Percentiles rank a stretch among this genome's conserved stretches.
These are phyloP conservation scores for Tuber umbilicatum DNA, from an alignment of 495 filamentous ascomycete species.

Conservation along the genomic window DNA sequence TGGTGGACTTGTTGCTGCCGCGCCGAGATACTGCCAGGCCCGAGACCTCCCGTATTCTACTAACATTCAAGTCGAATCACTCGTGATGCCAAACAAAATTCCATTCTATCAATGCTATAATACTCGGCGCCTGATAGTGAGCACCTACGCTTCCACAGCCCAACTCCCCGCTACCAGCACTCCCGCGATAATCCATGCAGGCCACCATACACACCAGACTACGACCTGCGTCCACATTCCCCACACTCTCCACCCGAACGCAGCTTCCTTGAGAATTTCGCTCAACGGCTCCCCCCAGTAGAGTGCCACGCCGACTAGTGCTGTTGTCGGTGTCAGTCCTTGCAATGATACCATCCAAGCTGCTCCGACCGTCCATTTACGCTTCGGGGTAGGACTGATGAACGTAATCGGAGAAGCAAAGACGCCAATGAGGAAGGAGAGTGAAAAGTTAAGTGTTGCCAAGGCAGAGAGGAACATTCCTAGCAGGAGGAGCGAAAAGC, in stretches of 20 bases:
- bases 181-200: conserved; percentile 72
- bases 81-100: neutral
- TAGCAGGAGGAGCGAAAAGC: conserved; percentile 82
- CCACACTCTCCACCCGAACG: conserved; percentile 85
- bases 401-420: conserved; percentile 70
- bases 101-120: neutral
- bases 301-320: conserved; percentile 52
- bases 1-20: neutral
- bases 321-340: conserved; percentile 58
- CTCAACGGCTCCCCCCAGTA: conserved; percentile 51
- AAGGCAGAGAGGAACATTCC: conserved; percentile 56
- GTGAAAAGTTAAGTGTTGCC: conserved; percentile 92
- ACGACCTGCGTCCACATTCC: conserved; percentile 85
- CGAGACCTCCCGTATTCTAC: neutral
- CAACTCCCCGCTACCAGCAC: conserved; percentile 47
- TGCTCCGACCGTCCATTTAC: conserved; percentile 34
- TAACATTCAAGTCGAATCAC: neutral
- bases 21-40: neutral
- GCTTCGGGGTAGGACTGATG: conserved; percentile 48
- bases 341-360: conserved; percentile 47
- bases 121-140: neutral
- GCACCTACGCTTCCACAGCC: conserved; percentile 12
- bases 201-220: conserved; percentile 98
- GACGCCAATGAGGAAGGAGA: conserved; percentile 78
- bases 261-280: conserved; percentile 63